These are phyloP conservation scores for Lithospermum erythrorhizon DNA, from an alignment of 257 asterid genomes.

Conservation along the genomic window DNA sequence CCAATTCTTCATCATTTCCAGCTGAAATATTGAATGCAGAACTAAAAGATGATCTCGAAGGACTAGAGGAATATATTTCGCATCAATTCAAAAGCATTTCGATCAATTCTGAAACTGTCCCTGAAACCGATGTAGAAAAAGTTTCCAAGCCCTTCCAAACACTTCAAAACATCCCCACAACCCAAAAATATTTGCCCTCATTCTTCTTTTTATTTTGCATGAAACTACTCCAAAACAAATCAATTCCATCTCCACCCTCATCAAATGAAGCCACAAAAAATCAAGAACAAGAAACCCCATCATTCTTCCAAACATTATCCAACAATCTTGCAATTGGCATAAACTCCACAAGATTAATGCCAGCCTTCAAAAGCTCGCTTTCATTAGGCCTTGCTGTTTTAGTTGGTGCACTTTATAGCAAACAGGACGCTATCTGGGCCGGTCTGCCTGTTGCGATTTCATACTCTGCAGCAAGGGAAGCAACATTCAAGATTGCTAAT, in stretches of 20 bases:
- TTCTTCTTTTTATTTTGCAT: conserved; percentile 64
- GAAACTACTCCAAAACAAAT: conserved; percentile 39
- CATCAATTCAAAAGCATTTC: conserved; percentile 31
- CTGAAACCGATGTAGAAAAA: conserved; percentile 25
- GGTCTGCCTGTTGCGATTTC: conserved; percentile 75
- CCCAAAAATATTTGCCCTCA: conserved; percentile 34
- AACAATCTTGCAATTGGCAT: conserved; percentile 15
- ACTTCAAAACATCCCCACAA: conserved; percentile 28
- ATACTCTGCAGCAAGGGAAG: conserved; percentile 57
- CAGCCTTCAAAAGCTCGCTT: conserved; percentile 59
- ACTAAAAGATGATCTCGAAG: conserved; percentile 21
- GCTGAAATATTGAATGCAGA: conserved; percentile 16
- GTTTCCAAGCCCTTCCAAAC: conserved; percentile 31
- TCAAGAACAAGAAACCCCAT: conserved; percentile 10
- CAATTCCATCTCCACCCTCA: conserved; percentile 6
- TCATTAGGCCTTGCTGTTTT: conserved; percentile 58
- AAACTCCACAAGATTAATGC: conserved; percentile 33
- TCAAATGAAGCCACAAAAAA: conserved; percentile 12
- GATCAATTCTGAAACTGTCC: conserved; percentile 32
- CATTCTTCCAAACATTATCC: conserved; percentile 7
- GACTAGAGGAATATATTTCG: conserved; percentile 27
- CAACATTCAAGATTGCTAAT: conserved; percentile 61
- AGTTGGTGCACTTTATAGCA: conserved; percentile 57
- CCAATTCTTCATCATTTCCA: conserved; percentile 32
- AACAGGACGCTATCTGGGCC: conserved; percentile 61